phyloP scores from a whole-genome alignment of 768 basidiomycete genomes.

The Serendipita sp. region DNA sequence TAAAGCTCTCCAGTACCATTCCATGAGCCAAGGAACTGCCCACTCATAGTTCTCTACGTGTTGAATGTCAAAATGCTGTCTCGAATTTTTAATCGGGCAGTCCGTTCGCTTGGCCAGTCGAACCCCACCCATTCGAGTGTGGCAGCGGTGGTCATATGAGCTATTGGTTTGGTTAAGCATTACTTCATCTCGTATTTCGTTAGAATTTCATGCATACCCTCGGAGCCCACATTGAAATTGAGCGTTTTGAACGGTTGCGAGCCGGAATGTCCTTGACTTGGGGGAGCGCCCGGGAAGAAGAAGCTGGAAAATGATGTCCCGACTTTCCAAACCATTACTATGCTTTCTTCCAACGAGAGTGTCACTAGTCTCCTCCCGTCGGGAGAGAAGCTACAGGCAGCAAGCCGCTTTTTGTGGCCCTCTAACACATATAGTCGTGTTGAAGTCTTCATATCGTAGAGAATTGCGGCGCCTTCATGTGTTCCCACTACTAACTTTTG shows the following conservation, averaged over 20 bases:
- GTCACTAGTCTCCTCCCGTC: conserved; percentile 85
- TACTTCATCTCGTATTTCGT: conserved; percentile 20
- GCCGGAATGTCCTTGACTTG: conserved; percentile 69
- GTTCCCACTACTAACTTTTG: conserved; percentile 91
- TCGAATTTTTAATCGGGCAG: conserved; percentile 65
- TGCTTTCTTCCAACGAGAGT: conserved; percentile 66
- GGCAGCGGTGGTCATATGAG: conserved; percentile 39
- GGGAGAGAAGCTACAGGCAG: conserved; percentile 81
- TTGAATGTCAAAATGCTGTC: conserved; percentile 77
- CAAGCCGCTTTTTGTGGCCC: conserved; percentile 64
- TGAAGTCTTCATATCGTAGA: conserved; percentile 94
- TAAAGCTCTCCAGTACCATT: too few relatives aligned
- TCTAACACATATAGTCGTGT: conserved; percentile 91
- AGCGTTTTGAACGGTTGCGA: conserved; percentile 80
- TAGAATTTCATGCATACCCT: neutral
- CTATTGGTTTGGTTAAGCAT: conserved; percentile 20
- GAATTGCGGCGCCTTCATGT: conserved; percentile 80
- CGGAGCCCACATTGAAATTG: conserved; percentile 38
- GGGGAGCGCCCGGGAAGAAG: conserved; percentile 81
- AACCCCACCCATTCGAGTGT: conserved; percentile 59
- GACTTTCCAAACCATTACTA: conserved; percentile 89
- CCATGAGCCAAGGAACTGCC: neutral
- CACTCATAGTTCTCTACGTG: conserved; percentile 26
- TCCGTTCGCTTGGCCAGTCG: conserved; percentile 74
- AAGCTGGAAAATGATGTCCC: conserved; percentile 78